Evolutionary conservation across 345 rosid genomes (phyloP), one percentile per base, ranked within the genome.

Genomic region (Euphorbia peplus): DNA sequence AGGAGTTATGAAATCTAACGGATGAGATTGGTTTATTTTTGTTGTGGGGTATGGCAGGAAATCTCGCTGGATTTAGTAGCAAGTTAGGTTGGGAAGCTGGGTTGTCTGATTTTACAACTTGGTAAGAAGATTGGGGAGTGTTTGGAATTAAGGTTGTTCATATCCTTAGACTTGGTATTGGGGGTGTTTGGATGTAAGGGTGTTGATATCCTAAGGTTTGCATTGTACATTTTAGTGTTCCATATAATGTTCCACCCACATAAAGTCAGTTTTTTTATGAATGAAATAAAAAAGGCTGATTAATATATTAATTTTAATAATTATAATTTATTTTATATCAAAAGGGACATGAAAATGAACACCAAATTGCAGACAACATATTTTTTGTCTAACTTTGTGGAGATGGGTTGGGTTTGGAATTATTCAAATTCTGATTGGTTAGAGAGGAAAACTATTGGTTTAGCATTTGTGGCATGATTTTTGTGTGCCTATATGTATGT

Each of bases 371-470:
- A n/a, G n/a, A n/a, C n/a, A n/a, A n/a, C n/a, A n/a, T n/a, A n/a
- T n/a, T n/a, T n/a, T n/a, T n/a, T n/a, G n/a, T n/a, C n/a, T n/a
- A n/a, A n/a, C n/a, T n/a, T n/a, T n/a, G n/a, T n/a, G n/a, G n/a
- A n/a, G n/a, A n/a, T n/a, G n/a, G n/a, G n/a, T n/a, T n/a, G 11
- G 60, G 60, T 28, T 57, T 57, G 61, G n/a, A 26, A 57, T 16
- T 29, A 28, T 13, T 57, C 39, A 26, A 28, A 57, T 29, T 57
- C 29, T 37, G 29, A 26, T 5, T 19, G 37, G 15, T 24, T 22
- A 15, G 50, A 13, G 16, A 44, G 50, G 12, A 44, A 13, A 44
- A 5, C 50, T 3, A 12, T 44, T 44, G 50, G 50, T 44, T 4
- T 12, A 44, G 50, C 14, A 1, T 54, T 54, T 22, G 0, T 8